These are phyloP conservation scores for Pyrenophora tritici-repentis DNA, from an alignment of 2,329 filamentous ascomycete genomes.

Conservation along the genomic window DNA sequence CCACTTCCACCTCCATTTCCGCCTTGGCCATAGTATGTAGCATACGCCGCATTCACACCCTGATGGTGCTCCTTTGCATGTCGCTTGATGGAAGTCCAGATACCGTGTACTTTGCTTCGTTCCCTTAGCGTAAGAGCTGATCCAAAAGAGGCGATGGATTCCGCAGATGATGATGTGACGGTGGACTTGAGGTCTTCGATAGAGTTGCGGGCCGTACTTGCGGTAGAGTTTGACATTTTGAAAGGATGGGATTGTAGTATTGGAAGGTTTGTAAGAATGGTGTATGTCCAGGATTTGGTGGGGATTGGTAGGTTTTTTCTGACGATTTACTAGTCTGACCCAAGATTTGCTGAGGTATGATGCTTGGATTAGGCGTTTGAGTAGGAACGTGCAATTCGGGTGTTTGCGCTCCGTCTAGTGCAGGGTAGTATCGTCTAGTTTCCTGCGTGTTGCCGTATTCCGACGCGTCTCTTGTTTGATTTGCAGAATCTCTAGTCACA, in stretches of 20 bases:
- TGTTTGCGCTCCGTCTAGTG: not conserved
- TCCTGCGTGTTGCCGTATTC: not conserved
- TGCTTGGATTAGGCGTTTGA: too few relatives aligned
- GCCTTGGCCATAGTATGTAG: constrained; percentile 26
- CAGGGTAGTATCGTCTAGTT: not conserved
- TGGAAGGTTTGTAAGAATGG: not conserved
- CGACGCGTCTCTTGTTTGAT: too few relatives aligned
- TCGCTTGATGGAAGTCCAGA: constrained; percentile 26
- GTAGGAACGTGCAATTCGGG: too few relatives aligned
- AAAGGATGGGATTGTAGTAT: too few relatives aligned
- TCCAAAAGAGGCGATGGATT: constrained; percentile 4
- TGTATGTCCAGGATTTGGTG: too few relatives aligned
- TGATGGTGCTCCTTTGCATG: constrained; percentile 29
- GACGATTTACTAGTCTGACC: too few relatives aligned
- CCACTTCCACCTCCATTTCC: not conserved
- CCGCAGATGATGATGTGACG: constrained; percentile 4
- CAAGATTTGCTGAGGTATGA: not conserved
- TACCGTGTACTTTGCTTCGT: constrained; percentile 7
- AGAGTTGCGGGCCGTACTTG: constrained; percentile 26
- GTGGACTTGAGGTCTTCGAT: constrained; percentile 19
- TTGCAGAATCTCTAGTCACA: too few relatives aligned
- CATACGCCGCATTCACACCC: constrained; percentile 27
- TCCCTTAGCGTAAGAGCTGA: not conserved
- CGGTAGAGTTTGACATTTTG: constrained; percentile 17
- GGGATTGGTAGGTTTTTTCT: too few relatives aligned